Conservation (phyloP, 164 flowering plant genomes). For the Tinospora cordifolia region DNA sequence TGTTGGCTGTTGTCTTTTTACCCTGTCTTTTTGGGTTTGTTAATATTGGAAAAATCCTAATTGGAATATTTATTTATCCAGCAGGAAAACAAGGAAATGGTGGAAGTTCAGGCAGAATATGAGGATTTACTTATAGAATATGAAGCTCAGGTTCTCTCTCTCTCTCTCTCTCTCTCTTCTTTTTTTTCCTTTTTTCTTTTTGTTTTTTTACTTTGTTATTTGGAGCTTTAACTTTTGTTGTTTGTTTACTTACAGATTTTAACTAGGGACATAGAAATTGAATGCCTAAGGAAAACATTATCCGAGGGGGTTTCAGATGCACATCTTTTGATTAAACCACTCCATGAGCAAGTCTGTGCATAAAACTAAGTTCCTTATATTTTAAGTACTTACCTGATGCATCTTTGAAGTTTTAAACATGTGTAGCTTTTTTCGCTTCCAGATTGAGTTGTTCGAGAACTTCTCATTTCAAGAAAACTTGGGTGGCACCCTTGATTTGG, state of each 20-base stretch:
- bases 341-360: constrained; percentile 67
- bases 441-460: constrained; percentile 63
- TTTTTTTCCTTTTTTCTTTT: constrained; percentile 5
- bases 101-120: constrained; percentile 48
- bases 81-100: constrained; percentile 46
- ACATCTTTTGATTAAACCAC: constrained; percentile 53
- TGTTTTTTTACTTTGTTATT: background rate
- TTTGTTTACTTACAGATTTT: constrained; percentile 38
- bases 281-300: constrained; percentile 43
- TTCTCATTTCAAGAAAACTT: constrained; percentile 57
- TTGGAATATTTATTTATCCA: constrained; percentile 18
- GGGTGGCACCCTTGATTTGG: constrained; percentile 45
- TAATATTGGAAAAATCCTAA: background rate
- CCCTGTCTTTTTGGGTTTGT: constrained; percentile 7
- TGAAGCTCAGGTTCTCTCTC: constrained; percentile 67
- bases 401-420: background rate
- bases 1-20: constrained; percentile 27
- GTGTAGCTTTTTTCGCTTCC: constrained; percentile 2
- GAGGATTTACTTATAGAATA: constrained; percentile 55
- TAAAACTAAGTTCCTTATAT: background rate
- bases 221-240: background rate
- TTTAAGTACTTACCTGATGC: background rate
- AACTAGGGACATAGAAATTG: constrained; percentile 47
- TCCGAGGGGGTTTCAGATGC: constrained; percentile 45
- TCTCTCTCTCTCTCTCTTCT: background rate